Evolutionary conservation across 2,329 filamentous ascomycete genomes (phyloP).

Genomic region (Dendryphion nanum): DNA sequence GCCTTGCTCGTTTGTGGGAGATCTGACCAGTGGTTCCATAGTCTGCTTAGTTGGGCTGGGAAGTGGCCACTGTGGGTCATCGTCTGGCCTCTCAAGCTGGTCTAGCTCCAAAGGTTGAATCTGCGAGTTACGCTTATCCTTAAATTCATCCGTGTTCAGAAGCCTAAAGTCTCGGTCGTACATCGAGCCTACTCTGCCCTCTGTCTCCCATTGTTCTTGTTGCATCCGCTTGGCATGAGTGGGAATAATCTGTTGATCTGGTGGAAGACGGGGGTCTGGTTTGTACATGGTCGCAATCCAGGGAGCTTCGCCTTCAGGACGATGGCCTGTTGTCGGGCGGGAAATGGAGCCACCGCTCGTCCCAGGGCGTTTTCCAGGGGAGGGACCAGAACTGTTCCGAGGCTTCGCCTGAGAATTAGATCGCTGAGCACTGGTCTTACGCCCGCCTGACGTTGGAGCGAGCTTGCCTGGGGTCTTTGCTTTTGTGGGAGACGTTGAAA

Average conservation of each 20-base stretch:
- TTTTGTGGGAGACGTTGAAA: constrained; percentile 36
- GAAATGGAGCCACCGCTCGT: constrained; percentile 59
- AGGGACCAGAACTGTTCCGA: constrained; percentile 23
- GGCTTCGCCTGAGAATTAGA: constrained; percentile 37
- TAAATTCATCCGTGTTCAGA: constrained; percentile 63
- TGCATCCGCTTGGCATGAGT: constrained; percentile 88
- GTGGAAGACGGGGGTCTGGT: constrained; percentile 88
- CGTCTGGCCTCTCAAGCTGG: constrained; percentile 18
- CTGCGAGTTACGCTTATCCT: constrained; percentile 31
- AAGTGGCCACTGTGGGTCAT: constrained; percentile 35
- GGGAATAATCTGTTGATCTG: constrained; percentile 91
- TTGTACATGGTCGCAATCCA: constrained; percentile 96
- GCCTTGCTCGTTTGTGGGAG: constrained; percentile 41
- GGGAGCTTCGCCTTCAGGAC: constrained; percentile 89
- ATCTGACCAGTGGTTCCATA: constrained; percentile 24
- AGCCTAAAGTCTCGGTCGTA: constrained; percentile 89
- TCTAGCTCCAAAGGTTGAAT: constrained; percentile 25
- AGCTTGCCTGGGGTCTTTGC: constrained; percentile 40
- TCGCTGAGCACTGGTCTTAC: constrained; percentile 31
- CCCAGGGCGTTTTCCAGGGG: constrained; percentile 55
- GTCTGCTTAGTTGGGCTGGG: constrained; percentile 28
- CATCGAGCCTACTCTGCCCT: constrained; percentile 79
- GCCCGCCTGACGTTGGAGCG: constrained; percentile 31
- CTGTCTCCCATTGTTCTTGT: constrained; percentile 92
- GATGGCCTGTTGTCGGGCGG: constrained; percentile 62